Evolutionary conservation across 2,329 filamentous ascomycete genomes (phyloP).

Genomic region (Sclerotinia spermophila): DNA sequence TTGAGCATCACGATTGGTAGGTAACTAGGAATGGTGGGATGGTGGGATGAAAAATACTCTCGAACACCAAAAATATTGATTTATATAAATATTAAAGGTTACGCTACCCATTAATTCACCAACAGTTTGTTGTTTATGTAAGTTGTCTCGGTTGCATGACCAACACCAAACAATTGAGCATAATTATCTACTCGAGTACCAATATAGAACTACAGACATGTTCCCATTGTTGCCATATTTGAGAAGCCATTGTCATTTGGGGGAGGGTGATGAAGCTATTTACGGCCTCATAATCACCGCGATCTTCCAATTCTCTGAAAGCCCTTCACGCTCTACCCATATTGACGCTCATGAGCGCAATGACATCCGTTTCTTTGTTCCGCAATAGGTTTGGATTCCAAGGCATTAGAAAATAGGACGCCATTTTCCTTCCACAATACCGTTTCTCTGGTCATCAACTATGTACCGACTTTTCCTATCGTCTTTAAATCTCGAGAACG

Average conservation of each 20-base stretch:
- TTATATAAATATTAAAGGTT: neutral
- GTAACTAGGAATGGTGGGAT: too few species aligned
- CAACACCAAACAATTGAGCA: neutral
- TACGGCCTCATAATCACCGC: neutral
- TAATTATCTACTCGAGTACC: neutral
- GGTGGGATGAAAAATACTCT: neutral
- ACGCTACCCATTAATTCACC: neutral
- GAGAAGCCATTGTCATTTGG: neutral
- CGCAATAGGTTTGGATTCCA: neutral
- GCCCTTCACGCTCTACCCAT: neutral
- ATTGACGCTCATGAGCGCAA: neutral
- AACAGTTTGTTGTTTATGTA: neutral
- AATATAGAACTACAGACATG: neutral
- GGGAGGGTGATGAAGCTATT: neutral
- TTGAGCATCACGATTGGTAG: neutral
- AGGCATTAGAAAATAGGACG: neutral
- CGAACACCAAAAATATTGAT: neutral
- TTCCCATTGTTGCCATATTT: neutral
- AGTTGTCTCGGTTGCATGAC: neutral
- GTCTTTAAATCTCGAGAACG: neutral
- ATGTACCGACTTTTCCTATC: neutral
- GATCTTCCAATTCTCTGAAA: neutral
- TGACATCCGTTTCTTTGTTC: neutral
- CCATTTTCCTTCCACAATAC: neutral
- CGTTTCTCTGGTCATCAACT: neutral